Base-by-base conservation (phyloP, 2,329 filamentous ascomycete species). In the Cladosporium sp. region DNA sequence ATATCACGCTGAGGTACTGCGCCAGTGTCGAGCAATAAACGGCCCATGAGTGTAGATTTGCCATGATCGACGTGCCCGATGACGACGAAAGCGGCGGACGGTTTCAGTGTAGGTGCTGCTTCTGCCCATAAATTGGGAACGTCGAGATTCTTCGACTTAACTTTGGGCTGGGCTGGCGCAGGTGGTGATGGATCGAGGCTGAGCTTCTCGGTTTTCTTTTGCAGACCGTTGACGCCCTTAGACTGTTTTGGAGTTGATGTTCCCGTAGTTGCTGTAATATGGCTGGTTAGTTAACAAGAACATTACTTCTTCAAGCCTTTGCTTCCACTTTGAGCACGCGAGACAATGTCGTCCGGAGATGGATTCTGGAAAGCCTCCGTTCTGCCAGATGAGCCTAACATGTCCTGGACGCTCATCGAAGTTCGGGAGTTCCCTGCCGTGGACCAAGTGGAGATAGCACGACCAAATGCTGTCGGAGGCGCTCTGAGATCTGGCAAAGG, bases 41-140 rank as follows among this genome's bases (percentile, higher is more conserved):
- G 86, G 0, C 93, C 94, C 93, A 99, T 97, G 38, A 99, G 82
- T 5, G 94, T 99, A 72, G 92, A 97, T 75, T 99, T 99, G 55
- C 94, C 94, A 55, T 95, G 93, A 73, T 99, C 94, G 58, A 99
- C 94, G 72, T 99, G 94, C 14, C 94, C 92, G 91, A 71, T 58
- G 3, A 62, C 64, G 59, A 71, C 63, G 69, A 69, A 70, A 1
- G 69, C 68, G n/a, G 67, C 69, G 5, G 65, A 66, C 0, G 62
- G 50, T 52, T 65, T 69, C 14, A 66, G 63, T 20, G 63, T 63
- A 15, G 63, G 39, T 37, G 59, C 62, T 15, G 59, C 61, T 54
- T 68, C 64, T 14, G 34, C 58, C 69, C 69, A 72, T 2, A 71
- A 20, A 40, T 64, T 67, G 8, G 66, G 64, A 19, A 97, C 92